phyloP scores from a whole-genome alignment of 768 basidiomycete species.

The Collybia sordida region DNA sequence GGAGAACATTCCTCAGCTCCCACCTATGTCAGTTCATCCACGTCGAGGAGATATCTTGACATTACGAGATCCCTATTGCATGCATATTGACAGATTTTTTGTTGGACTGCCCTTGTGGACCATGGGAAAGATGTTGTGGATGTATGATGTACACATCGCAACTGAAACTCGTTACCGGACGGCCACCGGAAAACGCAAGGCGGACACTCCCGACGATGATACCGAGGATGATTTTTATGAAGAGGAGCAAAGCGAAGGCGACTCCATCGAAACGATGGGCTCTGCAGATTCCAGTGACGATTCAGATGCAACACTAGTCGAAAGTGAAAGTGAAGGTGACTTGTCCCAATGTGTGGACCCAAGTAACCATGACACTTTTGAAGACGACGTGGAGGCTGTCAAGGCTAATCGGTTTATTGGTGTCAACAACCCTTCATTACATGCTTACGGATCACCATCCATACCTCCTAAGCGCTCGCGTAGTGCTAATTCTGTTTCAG shows the following conservation, averaged over 20 bases:
- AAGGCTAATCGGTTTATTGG: not conserved
- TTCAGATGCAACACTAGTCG: conserved; percentile 59
- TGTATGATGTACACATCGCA: conserved; percentile 52
- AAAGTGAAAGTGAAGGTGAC: conserved; percentile 43
- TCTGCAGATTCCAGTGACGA: conserved; percentile 43
- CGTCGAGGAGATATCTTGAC: conserved; percentile 61
- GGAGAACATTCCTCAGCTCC: conserved; percentile 13
- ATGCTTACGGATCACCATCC: not conserved
- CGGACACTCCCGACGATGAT: conserved; percentile 16
- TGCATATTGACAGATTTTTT: conserved; percentile 59
- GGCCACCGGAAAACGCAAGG: not conserved
- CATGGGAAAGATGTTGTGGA: conserved; percentile 64
- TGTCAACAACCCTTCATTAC: too few species aligned
- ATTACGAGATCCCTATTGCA: conserved; percentile 56
- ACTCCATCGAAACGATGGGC: conserved; percentile 29
- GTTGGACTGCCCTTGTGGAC: conserved; percentile 61
- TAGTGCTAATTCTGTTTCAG: not conserved
- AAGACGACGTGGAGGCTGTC: conserved; percentile 3
- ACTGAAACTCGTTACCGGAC: conserved; percentile 3
- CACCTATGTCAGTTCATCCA: conserved; percentile 50
- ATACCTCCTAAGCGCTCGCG: not conserved
- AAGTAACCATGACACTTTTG: conserved; percentile 10
- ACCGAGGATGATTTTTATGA: conserved; percentile 16
- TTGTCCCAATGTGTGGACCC: conserved; percentile 11
- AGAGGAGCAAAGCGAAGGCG: conserved; percentile 30